Conservation (phyloP, 495 filamentous ascomycete species). For the Penicillium parvum region DNA sequence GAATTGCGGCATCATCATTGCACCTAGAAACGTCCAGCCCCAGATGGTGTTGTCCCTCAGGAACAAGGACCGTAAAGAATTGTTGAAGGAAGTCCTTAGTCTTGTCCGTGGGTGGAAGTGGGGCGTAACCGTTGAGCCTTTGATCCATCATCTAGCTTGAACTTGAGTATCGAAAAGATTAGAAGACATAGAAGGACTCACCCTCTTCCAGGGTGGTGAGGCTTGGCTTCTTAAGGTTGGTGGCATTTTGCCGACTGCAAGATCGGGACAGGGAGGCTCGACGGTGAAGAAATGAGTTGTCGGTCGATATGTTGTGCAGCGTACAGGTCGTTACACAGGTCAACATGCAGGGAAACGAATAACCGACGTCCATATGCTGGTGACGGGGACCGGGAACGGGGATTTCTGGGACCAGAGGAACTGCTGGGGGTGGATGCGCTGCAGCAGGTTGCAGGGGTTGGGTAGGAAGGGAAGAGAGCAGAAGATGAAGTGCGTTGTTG, state of each 20-base stretch:
- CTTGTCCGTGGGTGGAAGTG: slow-evolving; percentile 8
- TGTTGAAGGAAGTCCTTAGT: slow-evolving; percentile 4
- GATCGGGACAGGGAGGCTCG: slow-evolving; percentile 16
- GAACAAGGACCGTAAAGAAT: slow-evolving; percentile 6
- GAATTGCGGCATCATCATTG: slow-evolving; percentile 11
- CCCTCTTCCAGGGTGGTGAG: too few species aligned
- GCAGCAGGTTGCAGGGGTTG: slow-evolving; percentile 16
- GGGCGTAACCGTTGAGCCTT: slow-evolving; percentile 6
- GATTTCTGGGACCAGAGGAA: slow-evolving; percentile 8
- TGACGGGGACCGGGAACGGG: slow-evolving; percentile 5
- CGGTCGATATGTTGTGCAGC: slow-evolving; percentile 29
- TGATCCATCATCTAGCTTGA: slow-evolving; percentile 10
- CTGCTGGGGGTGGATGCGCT: slow-evolving; percentile 11
- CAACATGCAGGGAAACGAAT: slow-evolving; percentile 34
- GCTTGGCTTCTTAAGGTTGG: too few species aligned
- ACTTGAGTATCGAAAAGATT: slow-evolving; percentile 7
- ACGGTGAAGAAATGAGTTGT: slow-evolving; percentile 19
- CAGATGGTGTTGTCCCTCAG: slow-evolving; percentile 6
- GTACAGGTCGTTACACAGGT: slow-evolving; percentile 35
- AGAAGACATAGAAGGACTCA: slow-evolving; percentile 6
- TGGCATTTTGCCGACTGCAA: slow-evolving; percentile 6
- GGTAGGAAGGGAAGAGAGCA: neutral
- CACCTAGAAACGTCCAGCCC: slow-evolving; percentile 7
- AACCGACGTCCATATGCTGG: slow-evolving; percentile 42
- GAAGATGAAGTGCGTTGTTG: neutral